Conservation (phyloP, 148 eudicot species). For the Vaccinium corymbosum region DNA sequence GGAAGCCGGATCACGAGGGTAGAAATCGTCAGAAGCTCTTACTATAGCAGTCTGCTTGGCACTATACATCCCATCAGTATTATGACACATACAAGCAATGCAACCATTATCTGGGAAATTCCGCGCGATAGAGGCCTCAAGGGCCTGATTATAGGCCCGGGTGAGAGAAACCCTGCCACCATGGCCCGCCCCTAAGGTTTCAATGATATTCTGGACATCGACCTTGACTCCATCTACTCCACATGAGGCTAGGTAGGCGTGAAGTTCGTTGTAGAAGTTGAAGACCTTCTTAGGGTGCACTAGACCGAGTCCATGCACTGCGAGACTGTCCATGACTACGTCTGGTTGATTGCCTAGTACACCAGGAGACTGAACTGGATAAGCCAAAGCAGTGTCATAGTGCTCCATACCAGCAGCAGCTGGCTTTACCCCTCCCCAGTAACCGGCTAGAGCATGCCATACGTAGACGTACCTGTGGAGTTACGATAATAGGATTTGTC, state of each 20-base stretch:
- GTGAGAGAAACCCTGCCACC: conserved; percentile 93
- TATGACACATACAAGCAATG: conserved; percentile 93
- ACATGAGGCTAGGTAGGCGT: conserved; percentile 88
- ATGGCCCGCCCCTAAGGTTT: conserved; percentile 93
- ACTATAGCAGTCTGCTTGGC: conserved; percentile 70
- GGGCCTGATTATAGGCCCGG: conserved; percentile 70
- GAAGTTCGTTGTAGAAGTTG: conserved; percentile 91
- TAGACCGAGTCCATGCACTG: conserved; percentile 80
- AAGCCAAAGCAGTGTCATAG: conserved; percentile 77
- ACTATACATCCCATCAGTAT: conserved; percentile 81
- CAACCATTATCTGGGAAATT: conserved; percentile 89
- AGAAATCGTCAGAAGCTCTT: conserved; percentile 94
- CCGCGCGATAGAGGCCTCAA: conserved; percentile 68
- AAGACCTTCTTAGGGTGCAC: conserved; percentile 90
- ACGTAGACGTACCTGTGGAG: conserved; percentile 67
- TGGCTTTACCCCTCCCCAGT: conserved; percentile 98
- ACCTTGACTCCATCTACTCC: conserved; percentile 99
- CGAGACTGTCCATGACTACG: conserved; percentile 87
- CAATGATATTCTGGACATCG: conserved; percentile 92
- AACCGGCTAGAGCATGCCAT: conserved; percentile 97
- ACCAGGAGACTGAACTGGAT: conserved; percentile 85
- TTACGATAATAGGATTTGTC: neutral
- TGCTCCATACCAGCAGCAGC: conserved; percentile 85
- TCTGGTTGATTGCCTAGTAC: conserved; percentile 90
- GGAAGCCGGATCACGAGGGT: conserved; percentile 91